Evolutionary conservation across 2,329 filamentous ascomycete species (phyloP), one percentile per base, ranked within the genome.

Genomic region (Colletotrichum acutatum): DNA sequence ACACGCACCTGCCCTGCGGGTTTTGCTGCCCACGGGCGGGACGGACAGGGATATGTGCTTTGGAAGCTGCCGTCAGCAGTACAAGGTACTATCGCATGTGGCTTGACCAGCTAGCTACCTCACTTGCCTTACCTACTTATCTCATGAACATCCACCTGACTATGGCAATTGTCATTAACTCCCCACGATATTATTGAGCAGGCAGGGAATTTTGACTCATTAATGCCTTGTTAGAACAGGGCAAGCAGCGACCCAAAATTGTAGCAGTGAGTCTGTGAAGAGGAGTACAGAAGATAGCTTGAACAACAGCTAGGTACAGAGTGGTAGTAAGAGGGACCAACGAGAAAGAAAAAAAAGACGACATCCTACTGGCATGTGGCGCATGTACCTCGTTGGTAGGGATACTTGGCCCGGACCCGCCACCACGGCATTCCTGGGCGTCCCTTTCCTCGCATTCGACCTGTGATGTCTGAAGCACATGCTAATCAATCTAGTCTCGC

Each of bases 371-470:
- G 69, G 65, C 28, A 63, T 68, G 68, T 59, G 58, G 66, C 59
- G 66, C 58, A 72, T 62, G 69, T 72, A 72, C 69, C 59, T 68
- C 53, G 52, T 26, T 26, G 65, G 65, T 68, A 72, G 28, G 69
- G 30, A 53, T 72, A 72, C 69, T 52, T 72, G 57, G 65, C 32
- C 69, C 22, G 42, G 58, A 54, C 66, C 65, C 69, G 65, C 69
- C 65, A 72, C 59, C 69, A 59, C 58, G 59, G 58, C 69, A 72
- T 72, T 72, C 65, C 69, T 72, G 65, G 58, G 65, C 65, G 58
- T 63, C 65, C 66, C 66, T 71, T 61, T 37, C 58, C 65, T 62
- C 52, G 34, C 53, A 61, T 46, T 63, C 59, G 65, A 71, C 69
- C 62, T 62, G 22, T 4, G 32, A 65, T 65, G 62, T 56, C 62